Evolutionary conservation across 345 rosid genomes (phyloP).

Genomic region (Angophora floribunda): DNA sequence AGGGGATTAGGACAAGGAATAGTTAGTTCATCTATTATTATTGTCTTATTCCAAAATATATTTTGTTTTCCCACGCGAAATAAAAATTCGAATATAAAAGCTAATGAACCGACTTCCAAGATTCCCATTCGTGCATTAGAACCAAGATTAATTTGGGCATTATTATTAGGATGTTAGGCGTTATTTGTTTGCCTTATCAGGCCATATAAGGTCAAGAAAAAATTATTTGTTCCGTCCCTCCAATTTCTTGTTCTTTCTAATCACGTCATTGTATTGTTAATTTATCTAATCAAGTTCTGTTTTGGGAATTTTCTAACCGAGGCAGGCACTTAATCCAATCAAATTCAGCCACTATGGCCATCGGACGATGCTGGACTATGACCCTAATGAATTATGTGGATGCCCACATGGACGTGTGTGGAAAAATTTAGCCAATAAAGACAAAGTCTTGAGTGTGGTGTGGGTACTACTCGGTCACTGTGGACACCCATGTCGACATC

Average conservation of each 20-base stretch:
- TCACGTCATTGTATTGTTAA: background rate
- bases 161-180: background rate
- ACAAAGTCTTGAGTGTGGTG: background rate
- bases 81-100: background rate
- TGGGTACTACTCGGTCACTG: background rate
- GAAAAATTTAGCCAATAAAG: background rate
- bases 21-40: background rate
- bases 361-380: background rate
- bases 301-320: background rate
- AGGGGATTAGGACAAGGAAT: background rate
- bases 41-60: background rate
- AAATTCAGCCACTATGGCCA: fast-evolving
- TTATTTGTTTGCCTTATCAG: background rate
- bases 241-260: background rate
- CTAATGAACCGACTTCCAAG: background rate
- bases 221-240: fast-evolving
- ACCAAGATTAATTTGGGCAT: background rate
- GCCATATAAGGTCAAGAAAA: background rate
- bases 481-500: fast-evolving
- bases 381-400: background rate
- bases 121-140: background rate
- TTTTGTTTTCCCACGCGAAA: background rate
- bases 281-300: background rate
- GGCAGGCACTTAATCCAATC: background rate
- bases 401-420: background rate